A percentile compares a stretch with the other conserved stretches of the same genome.
Evolutionary conservation across 2,329 filamentous ascomycete genomes (phyloP).

Genomic region (Cladobotryum mycophilum): DNA sequence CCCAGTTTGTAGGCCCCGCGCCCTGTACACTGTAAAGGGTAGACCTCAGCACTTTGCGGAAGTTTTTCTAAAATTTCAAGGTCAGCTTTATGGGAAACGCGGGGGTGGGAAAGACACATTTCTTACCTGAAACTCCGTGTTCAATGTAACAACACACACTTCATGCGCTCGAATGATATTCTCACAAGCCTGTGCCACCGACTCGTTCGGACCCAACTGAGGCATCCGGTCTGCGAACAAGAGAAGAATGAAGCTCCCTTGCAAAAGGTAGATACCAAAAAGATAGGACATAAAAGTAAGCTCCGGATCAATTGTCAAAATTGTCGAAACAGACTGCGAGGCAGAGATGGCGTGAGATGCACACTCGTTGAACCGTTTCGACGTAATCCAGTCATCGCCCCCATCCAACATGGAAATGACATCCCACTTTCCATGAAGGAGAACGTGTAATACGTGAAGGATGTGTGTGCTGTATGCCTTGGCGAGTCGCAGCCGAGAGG

Average conservation of each 20-base stretch:
- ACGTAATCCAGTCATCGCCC: conserved; percentile 42
- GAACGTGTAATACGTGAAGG: conserved; percentile 41
- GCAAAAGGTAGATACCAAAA: conserved; percentile 46
- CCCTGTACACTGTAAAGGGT: conserved; percentile 42
- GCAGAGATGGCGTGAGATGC: conserved; percentile 42
- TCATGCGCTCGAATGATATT: conserved; percentile 45
- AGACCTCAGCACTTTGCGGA: conserved; percentile 46
- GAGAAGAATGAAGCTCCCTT: conserved; percentile 44
- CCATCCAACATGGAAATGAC: conserved; percentile 44
- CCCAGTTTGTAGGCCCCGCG: conserved; percentile 31
- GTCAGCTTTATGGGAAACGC: neutral
- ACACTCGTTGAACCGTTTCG: conserved; percentile 37
- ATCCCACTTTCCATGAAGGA: conserved; percentile 45
- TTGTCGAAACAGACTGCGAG: conserved; percentile 38
- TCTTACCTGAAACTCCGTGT: conserved; percentile 42
- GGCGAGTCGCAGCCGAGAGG: conserved; percentile 32
- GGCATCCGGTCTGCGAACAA: conserved; percentile 45
- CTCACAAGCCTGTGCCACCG: conserved; percentile 42
- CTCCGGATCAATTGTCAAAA: conserved; percentile 42
- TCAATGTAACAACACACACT: conserved; percentile 43
- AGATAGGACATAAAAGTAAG: conserved; percentile 47
- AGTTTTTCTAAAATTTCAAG: conserved; percentile 38
- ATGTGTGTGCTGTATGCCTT: conserved; percentile 43
- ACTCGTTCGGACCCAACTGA: conserved; percentile 38
- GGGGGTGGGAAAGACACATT: neutral